Evolutionary conservation across 371 early-diverging fungal species (phyloP).

Genomic region (Mucor indicus): DNA sequence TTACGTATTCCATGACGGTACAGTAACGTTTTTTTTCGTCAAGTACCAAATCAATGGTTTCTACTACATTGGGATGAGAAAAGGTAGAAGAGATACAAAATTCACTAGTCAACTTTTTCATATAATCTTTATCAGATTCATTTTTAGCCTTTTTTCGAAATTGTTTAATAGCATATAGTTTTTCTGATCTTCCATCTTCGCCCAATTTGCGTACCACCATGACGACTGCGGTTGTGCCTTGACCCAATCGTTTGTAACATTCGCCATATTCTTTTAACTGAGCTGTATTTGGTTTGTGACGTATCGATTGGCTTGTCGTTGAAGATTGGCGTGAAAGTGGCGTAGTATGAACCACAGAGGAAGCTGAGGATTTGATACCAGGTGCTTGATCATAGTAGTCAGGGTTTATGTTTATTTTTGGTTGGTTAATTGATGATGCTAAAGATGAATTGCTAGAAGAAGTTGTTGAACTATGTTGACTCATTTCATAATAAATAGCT

Average conservation of each 20-base stretch:
- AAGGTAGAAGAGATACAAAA: constrained; percentile 90
- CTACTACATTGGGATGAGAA: constrained; percentile 84
- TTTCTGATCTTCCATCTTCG: constrained; percentile 48
- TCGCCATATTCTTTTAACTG: constrained; percentile 73
- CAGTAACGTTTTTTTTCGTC: constrained; percentile 88
- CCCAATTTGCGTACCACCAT: constrained; percentile 75
- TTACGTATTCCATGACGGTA: constrained; percentile 83
- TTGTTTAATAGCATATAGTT: constrained; percentile 88
- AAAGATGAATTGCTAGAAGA: constrained; percentile 17
- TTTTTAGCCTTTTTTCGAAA: constrained; percentile 82
- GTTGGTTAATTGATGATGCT: constrained; percentile 2
- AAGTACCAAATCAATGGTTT: constrained; percentile 88
- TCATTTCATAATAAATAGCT: constrained; percentile 5
- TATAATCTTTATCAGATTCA: constrained; percentile 85
- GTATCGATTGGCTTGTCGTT: not conserved
- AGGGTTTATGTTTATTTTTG: not conserved
- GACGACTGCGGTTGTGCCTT: constrained; percentile 91
- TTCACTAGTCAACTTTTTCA: constrained; percentile 87
- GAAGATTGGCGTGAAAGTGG: constrained; percentile 4
- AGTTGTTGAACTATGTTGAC: constrained; percentile 14
- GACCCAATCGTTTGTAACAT: constrained; percentile 77
- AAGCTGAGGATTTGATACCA: no score
- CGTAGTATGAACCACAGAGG: not conserved
- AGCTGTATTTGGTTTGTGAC: constrained; percentile 27
- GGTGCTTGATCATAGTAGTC: not conserved